These are phyloP conservation scores for Melanogaster broomeanus DNA, from an alignment of 768 basidiomycete genomes.

Conservation along the genomic window DNA sequence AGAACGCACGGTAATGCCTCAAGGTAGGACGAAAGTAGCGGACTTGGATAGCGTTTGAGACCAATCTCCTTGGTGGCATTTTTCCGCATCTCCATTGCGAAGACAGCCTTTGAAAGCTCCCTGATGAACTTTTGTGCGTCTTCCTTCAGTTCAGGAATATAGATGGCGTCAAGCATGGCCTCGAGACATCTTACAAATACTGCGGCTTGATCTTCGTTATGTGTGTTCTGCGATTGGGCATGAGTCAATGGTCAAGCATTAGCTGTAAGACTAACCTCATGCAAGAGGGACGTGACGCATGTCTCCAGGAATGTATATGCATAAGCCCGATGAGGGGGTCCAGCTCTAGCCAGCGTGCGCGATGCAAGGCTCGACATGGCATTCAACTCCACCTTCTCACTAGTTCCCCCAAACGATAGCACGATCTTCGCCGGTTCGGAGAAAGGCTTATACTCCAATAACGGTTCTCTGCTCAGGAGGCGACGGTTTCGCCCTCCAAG, in stretches of 20 bases:
- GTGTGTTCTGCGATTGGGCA: constrained; percentile 53
- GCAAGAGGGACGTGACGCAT: constrained; percentile 67
- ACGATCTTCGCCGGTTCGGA: constrained; percentile 70
- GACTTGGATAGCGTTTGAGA: constrained; percentile 54
- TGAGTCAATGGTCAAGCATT: constrained; percentile 3
- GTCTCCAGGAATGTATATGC: constrained; percentile 73
- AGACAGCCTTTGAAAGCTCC: constrained; percentile 68
- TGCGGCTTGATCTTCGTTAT: constrained; percentile 71
- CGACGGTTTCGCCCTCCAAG: constrained; percentile 92
- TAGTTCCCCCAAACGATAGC: constrained; percentile 72
- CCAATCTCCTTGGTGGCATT: constrained; percentile 54
- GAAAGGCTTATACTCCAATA: constrained; percentile 68
- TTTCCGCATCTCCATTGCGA: constrained; percentile 72
- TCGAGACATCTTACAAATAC: constrained; percentile 71
- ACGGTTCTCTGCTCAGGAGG: constrained; percentile 77
- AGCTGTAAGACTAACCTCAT: constrained; percentile 56
- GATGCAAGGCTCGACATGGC: constrained; percentile 68
- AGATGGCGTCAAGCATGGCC: constrained; percentile 76
- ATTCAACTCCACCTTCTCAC: constrained; percentile 64
- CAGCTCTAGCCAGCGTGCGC: constrained; percentile 55
- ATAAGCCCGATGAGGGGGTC: constrained; percentile 44
- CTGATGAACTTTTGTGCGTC: constrained; percentile 72
- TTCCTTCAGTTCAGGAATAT: constrained; percentile 65
- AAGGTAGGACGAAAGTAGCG: constrained; percentile 69
- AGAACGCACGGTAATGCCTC: constrained; percentile 80